Percentiles rank a stretch among this genome's conserved stretches.
Conservation (phyloP, 2,329 filamentous ascomycete species). For the Sodiomyces alkalinus region DNA sequence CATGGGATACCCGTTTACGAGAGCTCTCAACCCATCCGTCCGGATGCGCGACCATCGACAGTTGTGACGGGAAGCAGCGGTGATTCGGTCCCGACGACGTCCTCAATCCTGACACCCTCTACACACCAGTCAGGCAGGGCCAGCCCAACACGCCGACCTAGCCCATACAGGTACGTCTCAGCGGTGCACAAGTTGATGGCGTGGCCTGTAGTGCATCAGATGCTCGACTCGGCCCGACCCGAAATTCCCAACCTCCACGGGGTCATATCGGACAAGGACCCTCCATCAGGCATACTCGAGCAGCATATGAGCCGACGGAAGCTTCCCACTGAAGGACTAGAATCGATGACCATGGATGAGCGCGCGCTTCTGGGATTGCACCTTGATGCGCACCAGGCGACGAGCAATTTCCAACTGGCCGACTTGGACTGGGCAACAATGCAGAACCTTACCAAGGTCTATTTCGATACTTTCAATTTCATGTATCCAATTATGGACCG, state of each 20-base stretch:
- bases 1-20: slow-evolving; percentile 9
- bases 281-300: slow-evolving; percentile 3
- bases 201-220: slow-evolving; percentile 7
- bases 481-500: slow-evolving; percentile 42
- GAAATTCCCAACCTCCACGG: slow-evolving; percentile 3
- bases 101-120: slow-evolving; percentile 10
- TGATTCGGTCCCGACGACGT: slow-evolving; percentile 3
- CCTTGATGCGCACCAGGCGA: slow-evolving; percentile 1
- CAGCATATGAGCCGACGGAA: slow-evolving; percentile 1
- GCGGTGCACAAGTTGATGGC: slow-evolving; percentile 5
- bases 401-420: slow-evolving; percentile 1
- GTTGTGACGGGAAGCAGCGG: slow-evolving; percentile 1
- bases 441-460: slow-evolving; percentile 33
- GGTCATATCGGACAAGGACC: slow-evolving; percentile 3
- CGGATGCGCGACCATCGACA: neutral
- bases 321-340: slow-evolving; percentile 4
- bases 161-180: slow-evolving; percentile 4
- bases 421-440: slow-evolving; percentile 32
- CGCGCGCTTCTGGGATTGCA: slow-evolving; percentile 1
- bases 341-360: slow-evolving; percentile 1
- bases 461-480: slow-evolving; percentile 45
- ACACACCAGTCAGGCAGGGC: slow-evolving; percentile 1
- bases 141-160: neutral
- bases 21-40: neutral
- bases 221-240: slow-evolving; percentile 3